Evolutionary conservation across 177 flowering plant genomes (phyloP), one percentile per base, ranked within the genome.

Genomic region (Vitis hybrid): DNA sequence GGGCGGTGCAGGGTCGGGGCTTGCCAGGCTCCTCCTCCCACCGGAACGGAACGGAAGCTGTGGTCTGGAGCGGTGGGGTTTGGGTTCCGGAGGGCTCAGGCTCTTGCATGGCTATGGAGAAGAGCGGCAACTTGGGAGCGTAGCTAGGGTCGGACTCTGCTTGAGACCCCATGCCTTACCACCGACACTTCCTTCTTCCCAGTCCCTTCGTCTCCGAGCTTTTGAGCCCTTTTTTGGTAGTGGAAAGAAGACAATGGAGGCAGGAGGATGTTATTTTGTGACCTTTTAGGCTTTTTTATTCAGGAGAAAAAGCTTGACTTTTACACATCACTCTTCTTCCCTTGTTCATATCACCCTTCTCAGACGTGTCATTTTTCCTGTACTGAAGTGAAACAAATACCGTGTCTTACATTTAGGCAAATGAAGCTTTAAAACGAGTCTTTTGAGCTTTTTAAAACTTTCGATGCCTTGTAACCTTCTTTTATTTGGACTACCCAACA

Each of bases 21-120:
- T 79, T 81, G 27, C 86, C 86, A 1, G 86, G 86, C 67, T 79
- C 72, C 64, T 83, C 84, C 63, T 83, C 85, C 86, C 86, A 83
- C 19, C 77, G 63, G 70, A 83, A 83, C 16, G 86, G 86, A 56
- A 83, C 84, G 4, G 81, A 64, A 4, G 76, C 81, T 14, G 68
- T 48, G 24, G 73, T 57, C 21, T 74, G 72, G 6, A 72, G 68
- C 19, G 86, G 84, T 12, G 84, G 77, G n/a, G 82, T 74, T 32
- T 52, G 50, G 61, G 46, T 67, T 2, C 81, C 76, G 4, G 83
- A 58, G 8, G 60, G 76, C 60, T 75, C 80, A 1, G 84, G 80
- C 2, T 83, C 79, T 24, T 54, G 48, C 72, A 52, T 46, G 0
- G 66, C 14, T 56, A 62, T 18, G 51, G 72, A 65, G 21, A 78